Evolutionary conservation across 306 rosid genomes (phyloP).

Genomic region (Rosa multiflora): DNA sequence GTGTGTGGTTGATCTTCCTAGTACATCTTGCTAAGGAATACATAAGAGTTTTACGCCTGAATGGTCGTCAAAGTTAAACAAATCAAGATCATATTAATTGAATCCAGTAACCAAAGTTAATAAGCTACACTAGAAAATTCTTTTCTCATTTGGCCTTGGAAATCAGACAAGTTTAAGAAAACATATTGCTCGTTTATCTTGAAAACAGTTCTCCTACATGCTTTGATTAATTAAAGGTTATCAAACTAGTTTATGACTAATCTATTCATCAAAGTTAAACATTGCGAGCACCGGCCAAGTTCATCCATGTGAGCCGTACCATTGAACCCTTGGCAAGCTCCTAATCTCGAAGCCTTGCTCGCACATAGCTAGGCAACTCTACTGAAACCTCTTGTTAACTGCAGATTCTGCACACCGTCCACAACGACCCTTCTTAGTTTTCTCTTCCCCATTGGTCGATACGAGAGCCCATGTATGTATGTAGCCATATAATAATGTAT

Average conservation of each 20-base stretch:
- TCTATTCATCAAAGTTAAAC: neutral
- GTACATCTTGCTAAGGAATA: neutral
- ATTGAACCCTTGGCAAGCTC: conserved; percentile 3
- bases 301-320: conserved; percentile 11
- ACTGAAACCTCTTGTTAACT: conserved; percentile 9
- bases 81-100: neutral
- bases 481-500: neutral
- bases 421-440: conserved; percentile 25
- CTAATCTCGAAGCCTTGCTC: conserved; percentile 4
- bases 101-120: neutral
- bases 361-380: neutral
- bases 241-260: neutral
- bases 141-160: neutral
- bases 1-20: neutral
- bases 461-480: neutral
- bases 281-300: conserved; percentile 10
- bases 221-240: conserved; percentile 4
- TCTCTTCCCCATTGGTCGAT: conserved; percentile 7
- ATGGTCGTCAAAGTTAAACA: too few relatives aligned
- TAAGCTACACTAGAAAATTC: neutral
- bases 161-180: neutral
- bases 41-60: too few relatives aligned
- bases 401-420: conserved; percentile 22
- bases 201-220: neutral
- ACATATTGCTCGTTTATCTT: neutral